Conservation (phyloP, 2,329 filamentous ascomycete species). For the Calonectria hongkongensis region DNA sequence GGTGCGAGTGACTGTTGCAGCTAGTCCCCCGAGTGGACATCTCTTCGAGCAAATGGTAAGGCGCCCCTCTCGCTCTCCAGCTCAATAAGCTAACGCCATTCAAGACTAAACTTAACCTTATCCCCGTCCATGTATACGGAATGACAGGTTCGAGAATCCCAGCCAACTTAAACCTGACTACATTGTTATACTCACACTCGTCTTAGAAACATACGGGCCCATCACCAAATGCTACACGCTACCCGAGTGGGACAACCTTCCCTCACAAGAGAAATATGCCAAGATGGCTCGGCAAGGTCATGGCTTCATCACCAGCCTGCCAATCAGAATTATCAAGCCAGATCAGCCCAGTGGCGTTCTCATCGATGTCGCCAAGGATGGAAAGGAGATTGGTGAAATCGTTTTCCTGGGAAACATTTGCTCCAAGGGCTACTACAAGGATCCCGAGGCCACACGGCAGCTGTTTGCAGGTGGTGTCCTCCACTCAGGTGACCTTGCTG, state of each 20-base stretch:
- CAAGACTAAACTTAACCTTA: slow-evolving; percentile 81
- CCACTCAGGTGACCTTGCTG: slow-evolving; percentile 94
- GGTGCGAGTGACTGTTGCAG: slow-evolving; percentile 93
- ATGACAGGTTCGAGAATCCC: slow-evolving; percentile 67
- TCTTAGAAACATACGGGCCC: slow-evolving; percentile 90
- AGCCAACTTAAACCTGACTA: background rate
- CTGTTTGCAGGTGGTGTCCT: slow-evolving; percentile 90
- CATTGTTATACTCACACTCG: slow-evolving; percentile 11
- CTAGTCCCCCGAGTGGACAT: slow-evolving; percentile 90
- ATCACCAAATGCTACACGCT: slow-evolving; percentile 95
- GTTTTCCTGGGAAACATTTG: slow-evolving; percentile 95
- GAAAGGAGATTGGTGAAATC: slow-evolving; percentile 74
- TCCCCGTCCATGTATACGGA: slow-evolving; percentile 95
- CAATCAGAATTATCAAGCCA: slow-evolving; percentile 87
- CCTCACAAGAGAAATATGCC: slow-evolving; percentile 85
- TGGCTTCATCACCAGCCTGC: slow-evolving; percentile 89
- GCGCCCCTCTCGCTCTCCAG: background rate
- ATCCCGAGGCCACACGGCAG: slow-evolving; percentile 88
- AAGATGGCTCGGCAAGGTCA: slow-evolving; percentile 97
- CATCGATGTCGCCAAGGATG: slow-evolving; percentile 68
- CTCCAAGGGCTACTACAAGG: slow-evolving; percentile 93
- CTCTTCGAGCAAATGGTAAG: slow-evolving; percentile 93
- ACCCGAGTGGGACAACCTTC: slow-evolving; percentile 87
- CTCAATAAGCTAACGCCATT: slow-evolving; percentile 31
- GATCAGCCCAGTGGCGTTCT: slow-evolving; percentile 78